phyloP scores from a whole-genome alignment of 2,329 filamentous ascomycete genomes.

The Leptographium wingfieldii region DNA sequence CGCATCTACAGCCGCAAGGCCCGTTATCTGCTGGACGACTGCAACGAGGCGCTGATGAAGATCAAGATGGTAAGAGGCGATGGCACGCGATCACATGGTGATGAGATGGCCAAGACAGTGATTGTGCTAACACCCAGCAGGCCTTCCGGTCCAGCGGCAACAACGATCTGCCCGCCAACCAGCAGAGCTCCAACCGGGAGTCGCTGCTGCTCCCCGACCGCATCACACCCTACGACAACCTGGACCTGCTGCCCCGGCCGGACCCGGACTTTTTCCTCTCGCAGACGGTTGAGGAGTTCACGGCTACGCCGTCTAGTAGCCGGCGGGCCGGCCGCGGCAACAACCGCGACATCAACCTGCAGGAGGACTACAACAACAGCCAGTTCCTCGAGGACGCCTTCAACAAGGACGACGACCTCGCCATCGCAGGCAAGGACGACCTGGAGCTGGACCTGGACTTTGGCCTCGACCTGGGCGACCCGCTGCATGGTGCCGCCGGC shows the following conservation, averaged over 20 bases:
- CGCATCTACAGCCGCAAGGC: conserved; percentile 97
- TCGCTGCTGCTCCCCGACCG: conserved; percentile 82
- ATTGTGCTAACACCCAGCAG: conserved; percentile 28
- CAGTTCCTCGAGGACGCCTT: conserved; percentile 65
- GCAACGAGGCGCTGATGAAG: conserved; percentile 93
- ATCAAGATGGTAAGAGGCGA: conserved; percentile 73
- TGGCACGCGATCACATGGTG: too few species aligned
- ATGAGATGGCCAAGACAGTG: too few species aligned
- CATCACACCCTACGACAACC: conserved; percentile 80
- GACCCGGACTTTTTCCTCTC: conserved; percentile 77
- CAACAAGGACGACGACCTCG: conserved; percentile 43
- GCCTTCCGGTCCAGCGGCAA: conserved; percentile 90
- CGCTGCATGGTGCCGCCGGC: conserved; percentile 21
- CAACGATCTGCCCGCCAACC: conserved; percentile 80
- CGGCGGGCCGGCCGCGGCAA: conserved; percentile 42
- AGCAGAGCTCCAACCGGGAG: conserved; percentile 71
- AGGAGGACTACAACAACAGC: conserved; percentile 59
- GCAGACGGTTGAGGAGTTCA: conserved; percentile 49
- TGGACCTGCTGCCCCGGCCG: conserved; percentile 66
- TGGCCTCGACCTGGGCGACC: conserved; percentile 58
- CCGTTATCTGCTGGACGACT: conserved; percentile 90
- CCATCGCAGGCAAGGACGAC: conserved; percentile 47
- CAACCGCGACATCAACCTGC: conserved; percentile 54
- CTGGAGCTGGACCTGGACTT: conserved; percentile 64
- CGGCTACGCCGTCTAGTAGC: conserved; percentile 35